Base-by-base conservation (phyloP, 2,329 filamentous ascomycete species). In the Emmonsiellopsis sp. region DNA sequence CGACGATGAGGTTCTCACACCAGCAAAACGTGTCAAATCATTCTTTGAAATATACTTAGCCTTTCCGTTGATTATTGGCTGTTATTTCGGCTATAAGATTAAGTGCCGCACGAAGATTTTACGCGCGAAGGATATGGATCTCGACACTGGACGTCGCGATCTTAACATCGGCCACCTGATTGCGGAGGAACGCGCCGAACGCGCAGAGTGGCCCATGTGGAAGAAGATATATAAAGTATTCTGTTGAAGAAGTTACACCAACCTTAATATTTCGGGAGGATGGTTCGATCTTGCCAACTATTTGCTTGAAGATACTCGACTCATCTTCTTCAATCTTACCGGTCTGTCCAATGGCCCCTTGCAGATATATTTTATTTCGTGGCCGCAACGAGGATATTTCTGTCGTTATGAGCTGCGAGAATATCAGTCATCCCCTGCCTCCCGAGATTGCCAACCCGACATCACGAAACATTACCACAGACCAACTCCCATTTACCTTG, bases 151-250 rank as follows among this genome's bases (percentile, higher is more conserved):
- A 2, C 59, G 62, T 44, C 56, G 57, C 8, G 61, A 59, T 30
- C 40, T 63, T 8, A 58, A 64, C 58, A 73, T 96, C 44, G 82
- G 84, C 31, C 81, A 87, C 55, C 72, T 97, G 49, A 76, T 94
- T 49, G 84, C 84, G 42, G 86, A 95, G 68, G 92, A 96, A 30
- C 73, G 78, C 40, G 85, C 86, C 51, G 90, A 96, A 73, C 76
- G 78, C 62, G 79, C 77, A 34, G 67, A 70, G 4, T 92, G 87
- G 88, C 87, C 88, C 0, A 70, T 61, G 55, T 92, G 87, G 87
- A 93, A 92, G 75, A 84, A 76, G 63, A 59, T 80, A 10, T 93
- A 90, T 66, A 87, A 86, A 66, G 79, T 83, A 56, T 72, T 91
- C 58, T 92, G 87, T 63, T 92, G 68, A 61, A 13, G 10, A 15